Evolutionary conservation across 371 early-diverging fungal species (phyloP).

Genomic region (Mortierella polycephala): DNA sequence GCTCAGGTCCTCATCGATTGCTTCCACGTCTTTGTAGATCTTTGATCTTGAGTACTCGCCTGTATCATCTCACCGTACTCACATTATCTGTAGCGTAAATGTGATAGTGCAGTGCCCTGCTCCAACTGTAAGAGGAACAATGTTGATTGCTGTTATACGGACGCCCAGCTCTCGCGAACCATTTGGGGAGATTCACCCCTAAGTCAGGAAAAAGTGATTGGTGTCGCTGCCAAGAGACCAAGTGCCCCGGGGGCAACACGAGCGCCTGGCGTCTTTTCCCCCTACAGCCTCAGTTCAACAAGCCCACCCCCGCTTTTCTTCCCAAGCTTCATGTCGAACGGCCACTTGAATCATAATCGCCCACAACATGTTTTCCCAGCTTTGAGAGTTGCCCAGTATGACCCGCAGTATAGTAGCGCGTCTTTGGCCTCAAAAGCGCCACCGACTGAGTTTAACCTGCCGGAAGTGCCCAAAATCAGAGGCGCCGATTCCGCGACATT

Average conservation of each 20-base stretch:
- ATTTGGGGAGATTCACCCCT: conserved; percentile 46
- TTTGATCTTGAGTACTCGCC: background rate
- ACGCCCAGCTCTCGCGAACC: conserved; percentile 45
- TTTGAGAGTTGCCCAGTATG: conserved; percentile 10
- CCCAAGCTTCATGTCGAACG: background rate
- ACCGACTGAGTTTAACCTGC: too few species aligned
- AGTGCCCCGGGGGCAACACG: background rate
- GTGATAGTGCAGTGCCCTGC: conserved; percentile 47
- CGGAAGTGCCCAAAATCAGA: too few species aligned
- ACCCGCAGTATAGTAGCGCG: conserved; percentile 5
- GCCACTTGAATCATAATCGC: conserved; percentile 1
- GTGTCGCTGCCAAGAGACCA: conserved; percentile 31
- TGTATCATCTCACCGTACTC: too few species aligned
- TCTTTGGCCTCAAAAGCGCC: background rate
- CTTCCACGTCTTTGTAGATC: background rate
- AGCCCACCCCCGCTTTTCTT: conserved; percentile 9
- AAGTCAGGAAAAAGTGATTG: conserved; percentile 38
- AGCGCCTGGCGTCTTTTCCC: background rate
- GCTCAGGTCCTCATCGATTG: background rate
- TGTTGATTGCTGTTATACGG: conserved; percentile 42
- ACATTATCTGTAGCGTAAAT: conserved; percentile 24
- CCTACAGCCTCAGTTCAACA: background rate
- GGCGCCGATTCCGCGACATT: too few species aligned
- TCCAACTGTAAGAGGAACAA: conserved; percentile 38
- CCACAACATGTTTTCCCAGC: conserved; percentile 16